Conservation (phyloP, 2,329 filamentous ascomycete species). For the Neofusicoccum kwambonambiense region DNA sequence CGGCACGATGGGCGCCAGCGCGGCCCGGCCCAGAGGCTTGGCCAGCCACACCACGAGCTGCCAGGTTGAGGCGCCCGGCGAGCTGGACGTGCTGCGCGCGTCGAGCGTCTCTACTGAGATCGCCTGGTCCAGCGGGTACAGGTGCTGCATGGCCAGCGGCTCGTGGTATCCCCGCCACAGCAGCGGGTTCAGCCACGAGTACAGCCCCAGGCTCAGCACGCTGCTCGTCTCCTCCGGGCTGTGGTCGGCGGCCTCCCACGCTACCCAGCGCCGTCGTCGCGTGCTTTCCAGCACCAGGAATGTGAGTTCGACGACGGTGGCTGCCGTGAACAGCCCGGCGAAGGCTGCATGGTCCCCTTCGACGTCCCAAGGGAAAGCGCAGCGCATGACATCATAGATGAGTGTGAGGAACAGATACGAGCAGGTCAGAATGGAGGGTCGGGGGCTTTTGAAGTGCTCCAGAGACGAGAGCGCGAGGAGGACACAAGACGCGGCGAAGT, state of each 20-base stretch:
- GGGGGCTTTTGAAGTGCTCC: background rate
- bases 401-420: constrained; percentile 24
- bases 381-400: constrained; percentile 26
- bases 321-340: constrained; percentile 23
- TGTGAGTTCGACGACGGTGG: constrained; percentile 39
- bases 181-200: constrained; percentile 56
- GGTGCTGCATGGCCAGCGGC: constrained; percentile 39
- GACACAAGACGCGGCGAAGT: background rate
- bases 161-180: constrained; percentile 50
- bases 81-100: constrained; percentile 20
- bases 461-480: background rate
- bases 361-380: constrained; percentile 27
- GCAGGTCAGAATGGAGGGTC: background rate
- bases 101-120: constrained; percentile 23
- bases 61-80: constrained; percentile 29
- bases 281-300: constrained; percentile 46
- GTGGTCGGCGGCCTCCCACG: constrained; percentile 37
- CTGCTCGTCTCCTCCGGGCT: constrained; percentile 55
- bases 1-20: constrained; percentile 17
- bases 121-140: constrained; percentile 47
- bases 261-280: constrained; percentile 45
- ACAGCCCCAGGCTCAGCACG: constrained; percentile 49
- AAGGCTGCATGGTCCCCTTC: constrained; percentile 21
- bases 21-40: background rate
- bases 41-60: constrained; percentile 29